phyloP scores from a whole-genome alignment of 2,329 filamentous ascomycete genomes.

The Zymoseptoria tritici region DNA sequence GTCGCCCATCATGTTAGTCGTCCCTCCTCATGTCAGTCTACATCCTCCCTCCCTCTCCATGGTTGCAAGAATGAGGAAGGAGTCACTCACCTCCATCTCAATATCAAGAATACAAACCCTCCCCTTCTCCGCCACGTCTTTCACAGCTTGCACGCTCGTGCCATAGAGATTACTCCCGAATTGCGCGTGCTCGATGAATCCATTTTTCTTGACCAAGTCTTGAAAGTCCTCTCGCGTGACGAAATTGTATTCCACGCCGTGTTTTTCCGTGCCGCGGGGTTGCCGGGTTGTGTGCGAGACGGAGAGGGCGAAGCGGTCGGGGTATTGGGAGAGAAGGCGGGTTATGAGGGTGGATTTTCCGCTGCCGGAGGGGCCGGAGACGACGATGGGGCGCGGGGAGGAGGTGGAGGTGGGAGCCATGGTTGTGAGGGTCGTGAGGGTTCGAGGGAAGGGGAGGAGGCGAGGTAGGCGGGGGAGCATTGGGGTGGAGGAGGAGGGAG shows the following conservation, averaged over 20 bases:
- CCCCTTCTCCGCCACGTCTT: constrained; percentile 61
- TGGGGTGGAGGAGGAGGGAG: no score
- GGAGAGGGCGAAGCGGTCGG: constrained; percentile 57
- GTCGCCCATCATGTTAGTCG: no score
- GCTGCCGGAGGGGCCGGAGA: constrained; percentile 71
- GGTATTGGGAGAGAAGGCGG: constrained; percentile 59
- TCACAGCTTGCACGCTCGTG: constrained; percentile 71
- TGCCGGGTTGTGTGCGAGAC: constrained; percentile 66
- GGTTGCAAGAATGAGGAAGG: no score
- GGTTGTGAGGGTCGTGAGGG: no score
- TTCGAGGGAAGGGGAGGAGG: no score
- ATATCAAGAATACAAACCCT: constrained; percentile 83
- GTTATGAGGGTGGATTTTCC: constrained; percentile 77
- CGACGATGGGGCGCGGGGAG: constrained; percentile 57
- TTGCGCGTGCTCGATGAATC: constrained; percentile 80
- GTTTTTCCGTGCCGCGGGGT: constrained; percentile 65
- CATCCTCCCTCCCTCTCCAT: no score
- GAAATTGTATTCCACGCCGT: constrained; percentile 79
- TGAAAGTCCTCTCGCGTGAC: constrained; percentile 60
- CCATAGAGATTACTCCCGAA: constrained; percentile 86
- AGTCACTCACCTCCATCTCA: constrained; percentile 98
- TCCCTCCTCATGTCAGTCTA: background rate
- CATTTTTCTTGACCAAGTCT: constrained; percentile 57
- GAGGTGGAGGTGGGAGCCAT: background rate
- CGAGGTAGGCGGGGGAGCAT: no score